A percentile compares a stretch with the other conserved stretches of the same genome.
Evolutionary conservation across 305 asterid genomes (phyloP).

Genomic region (Solanum hybrid): DNA sequence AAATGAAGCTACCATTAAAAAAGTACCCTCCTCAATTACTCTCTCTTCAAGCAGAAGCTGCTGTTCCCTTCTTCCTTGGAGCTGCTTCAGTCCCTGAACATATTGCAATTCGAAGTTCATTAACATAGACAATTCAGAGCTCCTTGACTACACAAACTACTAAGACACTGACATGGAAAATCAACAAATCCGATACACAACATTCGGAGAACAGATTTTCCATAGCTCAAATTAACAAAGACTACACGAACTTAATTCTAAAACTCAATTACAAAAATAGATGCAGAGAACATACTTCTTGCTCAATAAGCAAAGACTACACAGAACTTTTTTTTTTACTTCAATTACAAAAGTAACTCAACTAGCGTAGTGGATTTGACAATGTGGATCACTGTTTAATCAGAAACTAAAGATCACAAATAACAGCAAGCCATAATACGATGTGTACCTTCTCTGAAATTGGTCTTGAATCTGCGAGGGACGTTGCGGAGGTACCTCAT

Average conservation of each 20-base stretch:
- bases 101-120: background rate
- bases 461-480: constrained; percentile 90
- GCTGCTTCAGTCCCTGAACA: background rate
- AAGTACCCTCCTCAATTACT: no score
- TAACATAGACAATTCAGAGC: background rate
- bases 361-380: background rate
- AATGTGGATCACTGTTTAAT: background rate
- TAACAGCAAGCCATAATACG: background rate
- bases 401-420: background rate
- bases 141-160: background rate
- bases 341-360: background rate
- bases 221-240: background rate
- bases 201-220: background rate
- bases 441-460: constrained; percentile 71
- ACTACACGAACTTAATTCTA: background rate
- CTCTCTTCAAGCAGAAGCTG: no score
- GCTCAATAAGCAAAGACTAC: background rate
- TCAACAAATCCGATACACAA: background rate
- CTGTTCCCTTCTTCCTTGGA: no score
- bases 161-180: background rate
- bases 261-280: background rate
- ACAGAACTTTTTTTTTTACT: no score
- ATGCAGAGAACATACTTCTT: no score
- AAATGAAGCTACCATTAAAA: no score
- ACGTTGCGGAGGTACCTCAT: constrained; percentile 91